Evolutionary conservation across 73 alveolate species (phyloP).

Genomic region (Paramecium tetraurelia): DNA sequence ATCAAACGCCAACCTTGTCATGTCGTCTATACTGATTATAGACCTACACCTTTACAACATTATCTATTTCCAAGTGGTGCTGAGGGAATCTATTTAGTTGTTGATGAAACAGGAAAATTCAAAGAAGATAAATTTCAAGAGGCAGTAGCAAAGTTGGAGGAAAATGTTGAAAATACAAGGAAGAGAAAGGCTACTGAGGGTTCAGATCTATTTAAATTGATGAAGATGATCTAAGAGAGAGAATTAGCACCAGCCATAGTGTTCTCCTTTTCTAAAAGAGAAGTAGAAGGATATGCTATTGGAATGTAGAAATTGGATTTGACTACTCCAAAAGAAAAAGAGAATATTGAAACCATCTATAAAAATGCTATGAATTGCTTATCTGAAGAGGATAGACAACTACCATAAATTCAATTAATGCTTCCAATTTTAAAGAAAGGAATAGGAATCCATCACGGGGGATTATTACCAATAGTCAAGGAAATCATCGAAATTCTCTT

Average conservation of each 20-base stretch:
- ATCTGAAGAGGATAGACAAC: slow-evolving; percentile 97
- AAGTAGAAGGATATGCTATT: slow-evolving; percentile 97
- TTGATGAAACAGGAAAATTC: slow-evolving; percentile 96
- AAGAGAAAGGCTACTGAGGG: slow-evolving; percentile 80
- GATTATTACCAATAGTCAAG: slow-evolving; percentile 97
- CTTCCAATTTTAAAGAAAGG: slow-evolving; percentile 94
- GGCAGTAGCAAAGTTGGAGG: slow-evolving; percentile 89
- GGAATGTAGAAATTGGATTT: slow-evolving; percentile 89
- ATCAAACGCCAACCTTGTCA: slow-evolving; percentile 98
- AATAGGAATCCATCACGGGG: slow-evolving; percentile 99
- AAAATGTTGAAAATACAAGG: slow-evolving; percentile 71
- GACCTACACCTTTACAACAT: slow-evolving; percentile 99
- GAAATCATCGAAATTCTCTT: slow-evolving; percentile 98
- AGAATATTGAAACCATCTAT: slow-evolving; percentile 88
- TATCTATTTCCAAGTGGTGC: slow-evolving; percentile 96
- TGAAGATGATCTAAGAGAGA: slow-evolving; percentile 70
- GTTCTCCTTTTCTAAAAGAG: slow-evolving; percentile 97
- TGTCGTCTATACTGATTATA: slow-evolving; percentile 97
- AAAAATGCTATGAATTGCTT: slow-evolving; percentile 95
- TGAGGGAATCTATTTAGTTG: slow-evolving; percentile 94
- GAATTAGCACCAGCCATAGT: slow-evolving; percentile 93
- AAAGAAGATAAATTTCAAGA: slow-evolving; percentile 96
- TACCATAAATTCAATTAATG: slow-evolving; percentile 89
- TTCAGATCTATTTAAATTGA: slow-evolving; percentile 77
- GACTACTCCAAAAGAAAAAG: slow-evolving; percentile 93